Evolutionary conservation across 108 stramenopile genomes (phyloP), one percentile per base, ranked within the genome.

Genomic region (Stephanodiscus triporus): DNA sequence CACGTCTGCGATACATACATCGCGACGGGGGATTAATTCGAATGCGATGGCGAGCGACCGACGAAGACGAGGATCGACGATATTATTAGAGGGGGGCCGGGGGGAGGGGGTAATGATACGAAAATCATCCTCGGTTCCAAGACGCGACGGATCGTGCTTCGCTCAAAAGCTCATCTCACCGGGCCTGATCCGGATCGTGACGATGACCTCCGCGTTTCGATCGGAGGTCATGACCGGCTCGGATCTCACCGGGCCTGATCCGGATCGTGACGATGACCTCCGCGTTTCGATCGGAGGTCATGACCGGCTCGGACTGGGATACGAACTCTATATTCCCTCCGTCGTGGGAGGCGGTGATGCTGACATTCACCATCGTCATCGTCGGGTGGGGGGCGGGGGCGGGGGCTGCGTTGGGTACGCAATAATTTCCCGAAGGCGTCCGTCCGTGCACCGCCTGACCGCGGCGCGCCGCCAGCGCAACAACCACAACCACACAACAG

Each of bases 301-400:
- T 16, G 43, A 45, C 43, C 43, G 14, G 43, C 16, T 45, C 16
- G 43, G 43, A 16, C 13, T 45, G 43, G 16, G 64, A 43, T 34
- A 66, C 40, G 55, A 88, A 73, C 57, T 87, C 65, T 66, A 91
- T 86, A 76, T 94, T 94, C 2, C 90, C 93, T 16, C 93, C 90
- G 63, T 94, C 93, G 76, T 88, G 91, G 42, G 87, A 56, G 70
- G 85, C 83, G 59, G 86, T 87, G 55, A 94, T 88, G 75, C 82
- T 76, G 40, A 89, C 55, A 48, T 75, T 66, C 11, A 75, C 42
- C 43, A 16, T 45, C 32, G 5, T 34, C 32, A 34, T 34, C 32
- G 32, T 5, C 2, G 32, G 32, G 32, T n/a, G n/a, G n/a, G n/a
- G n/a, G n/a, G n/a, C n/a, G n/a, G n/a, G n/a, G n/a, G n/a, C n/a